Base-by-base conservation (phyloP, 1,139 yeast species). In the Taiozyma sp. region DNA sequence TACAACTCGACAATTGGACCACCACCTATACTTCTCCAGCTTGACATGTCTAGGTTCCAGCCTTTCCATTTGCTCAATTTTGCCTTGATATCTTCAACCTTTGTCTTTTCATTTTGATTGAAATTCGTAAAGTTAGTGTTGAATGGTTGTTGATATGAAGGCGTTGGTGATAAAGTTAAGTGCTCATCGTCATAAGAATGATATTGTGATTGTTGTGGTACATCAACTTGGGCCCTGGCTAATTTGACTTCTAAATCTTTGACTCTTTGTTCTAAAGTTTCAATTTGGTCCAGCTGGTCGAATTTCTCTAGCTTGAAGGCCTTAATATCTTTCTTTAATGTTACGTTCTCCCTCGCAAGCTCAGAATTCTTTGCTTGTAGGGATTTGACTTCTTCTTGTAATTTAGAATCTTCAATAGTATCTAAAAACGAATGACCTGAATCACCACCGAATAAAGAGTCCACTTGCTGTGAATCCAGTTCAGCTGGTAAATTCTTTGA, bases 21-120 rank as follows among this genome's bases (percentile, higher is more conserved):
- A 47, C 76, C 71, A 0, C 88, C 88, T 34, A 80, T 71, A 47
- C 80, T 74, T 64, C 85, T 76, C 97, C 97, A 91, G 27, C 68
- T 64, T 24, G 89, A 76, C 96, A 91, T 87, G 63, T 91, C 96
- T 4, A 89, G 80, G 63, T 86, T 90, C 93, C 95, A 91, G 43
- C 83, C 84, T 59, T 83, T 82, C 96, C 96, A 91, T 56, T 81
- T 78, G 68, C 67, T 71, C 64, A 80, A 64, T 48, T 62, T 58
- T 1, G 65, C 62, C 45, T 70, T 67, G 46, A 70, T 65, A 9
- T 69, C 60, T 22, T 46, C 46, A 22, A 40, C 23, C 32, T 30
- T 36, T 12, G 43, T 46, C 28, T 29, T 28, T 41, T 43, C 36
- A 23, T 27, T 38, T 43, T 30, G 44, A 43, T 42, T 44, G 40